Base-by-base conservation (phyloP, 1,284 basidiomycete species). In the Tremellales sp. region DNA sequence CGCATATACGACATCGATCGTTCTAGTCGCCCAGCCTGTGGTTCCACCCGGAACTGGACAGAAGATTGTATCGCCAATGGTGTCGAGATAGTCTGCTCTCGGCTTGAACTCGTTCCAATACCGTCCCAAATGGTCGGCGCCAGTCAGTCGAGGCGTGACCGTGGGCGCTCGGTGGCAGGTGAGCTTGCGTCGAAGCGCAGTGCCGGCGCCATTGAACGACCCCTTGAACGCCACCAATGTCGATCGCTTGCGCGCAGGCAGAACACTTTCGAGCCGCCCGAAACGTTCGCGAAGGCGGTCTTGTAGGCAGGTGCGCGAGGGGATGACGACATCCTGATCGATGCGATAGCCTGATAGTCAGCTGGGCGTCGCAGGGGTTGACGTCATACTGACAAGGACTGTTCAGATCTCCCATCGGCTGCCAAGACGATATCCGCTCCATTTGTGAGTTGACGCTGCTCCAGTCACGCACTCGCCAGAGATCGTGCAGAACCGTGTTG, bases 1-100 rank as follows among this genome's bases (percentile, higher is more conserved):
- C 43, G 69, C 66, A 49, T 70, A 74, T 41, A 74, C 64, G 17
- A 65, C 67, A 42, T 75, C 73, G 37, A 58, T 62, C 1, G 63
- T 62, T 22, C 70, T 60, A 1, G 67, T 67, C 12, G 73, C 65
- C 71, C 73, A 65, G 2, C 59, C 58, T 4, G 63, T 63, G 2
- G 61, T 62, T 4, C 72, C 71, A 10, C 64, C 51, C 1, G 73
- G 70, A n/a, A 73, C 42, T 4, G 68, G 54, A 56, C 73, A 75
- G 54, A 73, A 75, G 33, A 68, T 61, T n/a, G 68, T 60, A 19
- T 70, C 61, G 43, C 58, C 61, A 22, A 75, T 58, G 10, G 65
- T 65, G 31, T 58, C 56, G 29, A 71, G 35, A 49, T 75, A 75
- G 17, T 59, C 52, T 60, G 62, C 50, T 59, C 70, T 49, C 56